These are phyloP conservation scores for Monosporascus sp. DNA, from an alignment of 2,329 filamentous ascomycete genomes.

Conservation along the genomic window DNA sequence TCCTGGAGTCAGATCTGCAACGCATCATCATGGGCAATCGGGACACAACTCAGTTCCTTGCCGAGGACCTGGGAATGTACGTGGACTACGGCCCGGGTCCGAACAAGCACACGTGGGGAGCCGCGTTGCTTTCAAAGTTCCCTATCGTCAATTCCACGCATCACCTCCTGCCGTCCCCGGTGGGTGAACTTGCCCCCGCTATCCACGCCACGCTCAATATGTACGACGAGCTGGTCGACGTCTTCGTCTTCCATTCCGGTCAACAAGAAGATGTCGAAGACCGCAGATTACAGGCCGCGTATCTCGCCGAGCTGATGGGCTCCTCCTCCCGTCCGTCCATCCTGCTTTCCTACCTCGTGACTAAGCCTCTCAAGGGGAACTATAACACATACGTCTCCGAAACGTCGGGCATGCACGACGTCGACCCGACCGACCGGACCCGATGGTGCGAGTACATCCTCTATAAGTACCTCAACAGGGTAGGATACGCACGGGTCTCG, in stretches of 20 bases:
- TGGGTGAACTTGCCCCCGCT: constrained; percentile 89
- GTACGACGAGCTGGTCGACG: constrained; percentile 83
- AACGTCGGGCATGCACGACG: constrained; percentile 87
- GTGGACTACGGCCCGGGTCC: constrained; percentile 95
- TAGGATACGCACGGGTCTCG: constrained; percentile 85
- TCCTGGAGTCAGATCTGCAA: constrained; percentile 88
- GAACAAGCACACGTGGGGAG: constrained; percentile 98
- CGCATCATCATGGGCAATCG: constrained; percentile 99
- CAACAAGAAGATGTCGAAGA: constrained; percentile 97
- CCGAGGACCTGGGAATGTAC: constrained; percentile 97
- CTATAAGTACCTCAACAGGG: constrained; percentile 81
- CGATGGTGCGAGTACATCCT: constrained; percentile 99
- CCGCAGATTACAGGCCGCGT: constrained; percentile 77
- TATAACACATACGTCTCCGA: constrained; percentile 94
- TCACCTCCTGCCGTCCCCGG: constrained; percentile 87
- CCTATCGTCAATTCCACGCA: constrained; percentile 96
- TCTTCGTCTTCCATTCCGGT: constrained; percentile 97
- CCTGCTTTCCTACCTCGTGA: constrained; percentile 87
- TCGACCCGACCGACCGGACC: constrained; percentile 90
- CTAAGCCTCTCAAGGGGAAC: constrained; percentile 83
- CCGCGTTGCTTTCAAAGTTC: constrained; percentile 90
- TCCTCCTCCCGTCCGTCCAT: constrained; percentile 74
- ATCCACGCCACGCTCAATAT: constrained; percentile 96
- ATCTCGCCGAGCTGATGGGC: constrained; percentile 85
- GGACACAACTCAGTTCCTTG: constrained; percentile 89